Evolutionary conservation across 352 stramenopile genomes (phyloP).

Genomic region (Phytophthora tubulina): DNA sequence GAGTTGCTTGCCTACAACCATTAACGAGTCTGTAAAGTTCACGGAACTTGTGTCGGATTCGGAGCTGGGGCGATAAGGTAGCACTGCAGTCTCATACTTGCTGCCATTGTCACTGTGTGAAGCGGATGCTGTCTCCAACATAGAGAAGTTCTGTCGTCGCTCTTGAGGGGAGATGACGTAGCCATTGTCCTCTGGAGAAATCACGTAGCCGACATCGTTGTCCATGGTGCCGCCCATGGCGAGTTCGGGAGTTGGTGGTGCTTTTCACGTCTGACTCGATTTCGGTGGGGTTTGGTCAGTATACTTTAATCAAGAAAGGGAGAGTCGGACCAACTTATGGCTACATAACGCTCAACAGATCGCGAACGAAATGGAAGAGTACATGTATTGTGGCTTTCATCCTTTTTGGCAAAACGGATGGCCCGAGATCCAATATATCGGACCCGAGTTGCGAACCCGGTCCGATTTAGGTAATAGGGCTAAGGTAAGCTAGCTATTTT

Average conservation of each 20-base stretch:
- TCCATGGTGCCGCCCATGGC: conserved; percentile 19
- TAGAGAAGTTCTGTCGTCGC: conserved; percentile 44
- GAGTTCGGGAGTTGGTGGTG: background rate
- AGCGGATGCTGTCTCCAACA: conserved; percentile 48
- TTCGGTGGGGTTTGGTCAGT: conserved; percentile 9
- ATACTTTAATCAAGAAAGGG: too few relatives aligned
- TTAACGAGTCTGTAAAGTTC: conserved; percentile 45
- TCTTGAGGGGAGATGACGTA: conserved; percentile 40
- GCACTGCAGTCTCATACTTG: conserved; percentile 38
- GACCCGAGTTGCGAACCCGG: too few relatives aligned
- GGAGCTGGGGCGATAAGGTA: conserved; percentile 43
- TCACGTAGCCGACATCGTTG: conserved; percentile 31
- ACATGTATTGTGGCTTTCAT: too few relatives aligned
- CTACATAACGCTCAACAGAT: too few relatives aligned
- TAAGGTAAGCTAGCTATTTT: too few relatives aligned
- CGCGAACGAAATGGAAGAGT: too few relatives aligned
- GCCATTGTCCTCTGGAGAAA: conserved; percentile 32
- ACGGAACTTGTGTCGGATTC: conserved; percentile 38
- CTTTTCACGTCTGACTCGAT: conserved; percentile 36
- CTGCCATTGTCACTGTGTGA: conserved; percentile 29
- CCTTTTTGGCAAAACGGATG: too few relatives aligned
- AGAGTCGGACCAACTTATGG: too few relatives aligned
- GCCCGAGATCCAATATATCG: too few relatives aligned
- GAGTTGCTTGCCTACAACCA: conserved; percentile 35
- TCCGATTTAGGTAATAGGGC: too few relatives aligned